Base-by-base conservation (phyloP, 2,329 filamentous ascomycete species). In the Geosmithia morbida region DNA sequence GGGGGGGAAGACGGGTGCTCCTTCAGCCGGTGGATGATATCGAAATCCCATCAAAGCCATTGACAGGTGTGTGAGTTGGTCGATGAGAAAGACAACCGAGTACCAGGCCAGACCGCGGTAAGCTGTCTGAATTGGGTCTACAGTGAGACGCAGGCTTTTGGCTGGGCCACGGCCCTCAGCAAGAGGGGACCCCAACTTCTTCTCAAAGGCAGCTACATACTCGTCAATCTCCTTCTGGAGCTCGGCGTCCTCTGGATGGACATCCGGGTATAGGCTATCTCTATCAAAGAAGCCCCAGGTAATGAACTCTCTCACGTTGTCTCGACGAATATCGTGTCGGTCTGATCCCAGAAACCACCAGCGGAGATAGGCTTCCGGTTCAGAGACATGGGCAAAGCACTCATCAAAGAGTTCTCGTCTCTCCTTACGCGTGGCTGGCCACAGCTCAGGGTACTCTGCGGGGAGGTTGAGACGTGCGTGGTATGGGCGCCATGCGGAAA, bases 41-140 rank as follows among this genome's bases (percentile, higher is more conserved):
- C 61, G 55, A 56, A 82, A 82, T 41, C 71, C 71, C 41, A 65
- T 58, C 57, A 63, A 68, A 5, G 60, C 54, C 44, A 82, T 63
- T 46, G 61, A 59, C 8, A 65, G 46, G 51, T 73, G 65, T 2
- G 72, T 70, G 7, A 63, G 60, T 50, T 77, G 65, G 43, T 82
- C 79, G 16, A 83, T 56, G 44, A 72, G 55, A 44, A 74, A 71
- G 48, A 78, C 59, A 52, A 80, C 68, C 40, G 67, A 49, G 54
- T 85, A 85, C 79, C 80, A 85, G n/a, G 72, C 45, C 26, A 84
- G 60, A 48, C 76, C 75, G 44, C 80, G 70, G 58, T 83, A 80
- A 7, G 71, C 64, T 54, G 78, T 78, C 16, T 72, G 65, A 50
- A 85, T 69, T 7, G 66, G 62, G 59, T 87, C 82, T n/a, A 85